phyloP scores from a whole-genome alignment of 768 basidiomycete genomes.

The Daedaleopsis nitida region DNA sequence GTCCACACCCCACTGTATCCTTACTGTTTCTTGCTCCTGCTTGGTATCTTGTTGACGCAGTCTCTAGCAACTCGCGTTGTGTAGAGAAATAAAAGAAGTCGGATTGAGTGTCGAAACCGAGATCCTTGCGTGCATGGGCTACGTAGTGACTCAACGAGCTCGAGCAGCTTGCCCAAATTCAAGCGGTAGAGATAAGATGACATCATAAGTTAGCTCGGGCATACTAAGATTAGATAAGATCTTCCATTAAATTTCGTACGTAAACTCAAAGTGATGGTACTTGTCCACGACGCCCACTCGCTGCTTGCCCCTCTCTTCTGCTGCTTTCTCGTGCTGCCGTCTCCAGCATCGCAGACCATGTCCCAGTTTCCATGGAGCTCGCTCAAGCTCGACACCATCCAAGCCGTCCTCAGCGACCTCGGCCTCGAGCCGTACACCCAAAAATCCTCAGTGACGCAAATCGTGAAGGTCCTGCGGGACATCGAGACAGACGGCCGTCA shows the following conservation, averaged over 20 bases:
- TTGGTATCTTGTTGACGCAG: background rate
- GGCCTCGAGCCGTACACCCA: background rate
- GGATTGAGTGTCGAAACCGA: no score
- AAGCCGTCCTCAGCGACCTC: background rate
- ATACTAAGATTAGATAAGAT: no score
- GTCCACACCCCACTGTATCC: slow-evolving; percentile 22
- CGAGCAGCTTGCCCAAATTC: no score
- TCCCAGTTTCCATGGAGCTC: background rate
- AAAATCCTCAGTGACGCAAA: background rate
- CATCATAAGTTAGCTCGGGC: no score
- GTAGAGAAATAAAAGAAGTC: background rate
- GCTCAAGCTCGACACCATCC: background rate
- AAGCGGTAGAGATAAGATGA: no score
- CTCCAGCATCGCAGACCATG: background rate
- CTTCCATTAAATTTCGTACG: no score
- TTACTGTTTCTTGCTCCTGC: slow-evolving; percentile 12
- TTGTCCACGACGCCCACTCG: no score
- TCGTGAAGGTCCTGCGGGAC: background rate
- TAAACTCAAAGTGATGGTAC: no score
- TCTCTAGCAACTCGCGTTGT: background rate
- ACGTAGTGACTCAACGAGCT: no score
- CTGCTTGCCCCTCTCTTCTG: no score
- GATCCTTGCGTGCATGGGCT: no score
- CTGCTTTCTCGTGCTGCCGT: no score
- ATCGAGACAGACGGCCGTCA: background rate